A percentile compares a stretch with the other conserved stretches of the same genome.
These are phyloP conservation scores for Parsonsia alboflavescens DNA, from an alignment of 257 asterid genomes.

Conservation along the genomic window DNA sequence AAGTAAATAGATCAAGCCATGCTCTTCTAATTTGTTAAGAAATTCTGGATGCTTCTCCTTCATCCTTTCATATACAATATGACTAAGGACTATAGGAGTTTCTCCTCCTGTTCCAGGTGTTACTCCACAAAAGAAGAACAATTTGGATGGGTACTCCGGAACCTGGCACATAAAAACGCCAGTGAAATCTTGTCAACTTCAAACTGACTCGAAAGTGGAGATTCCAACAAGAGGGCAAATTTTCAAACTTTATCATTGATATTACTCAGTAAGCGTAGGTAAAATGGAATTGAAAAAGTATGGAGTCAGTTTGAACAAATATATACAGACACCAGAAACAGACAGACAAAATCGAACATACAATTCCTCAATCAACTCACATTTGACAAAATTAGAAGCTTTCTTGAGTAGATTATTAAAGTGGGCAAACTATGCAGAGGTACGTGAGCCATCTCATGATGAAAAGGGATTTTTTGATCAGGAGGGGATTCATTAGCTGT, in stretches of 20 bases:
- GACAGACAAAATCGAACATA: background rate
- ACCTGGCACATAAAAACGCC: slow-evolving; percentile 38
- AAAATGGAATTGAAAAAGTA: background rate
- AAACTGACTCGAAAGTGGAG: too few relatives aligned
- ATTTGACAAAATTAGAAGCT: background rate
- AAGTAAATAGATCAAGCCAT: slow-evolving; percentile 57
- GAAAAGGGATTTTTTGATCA: slow-evolving; percentile 52
- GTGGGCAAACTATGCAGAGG: background rate
- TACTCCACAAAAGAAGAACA: slow-evolving; percentile 88
- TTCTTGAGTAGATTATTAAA: background rate
- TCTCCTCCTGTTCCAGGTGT: slow-evolving; percentile 76
- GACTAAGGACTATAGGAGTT: slow-evolving; percentile 84
- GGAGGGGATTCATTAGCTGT: slow-evolving; percentile 93
- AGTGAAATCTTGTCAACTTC: background rate
- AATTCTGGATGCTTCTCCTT: slow-evolving; percentile 65
- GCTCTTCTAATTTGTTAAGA: slow-evolving; percentile 59
- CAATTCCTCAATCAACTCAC: background rate
- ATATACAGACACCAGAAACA: too few relatives aligned
- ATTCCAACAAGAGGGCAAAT: background rate
- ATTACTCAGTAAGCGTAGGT: too few relatives aligned
- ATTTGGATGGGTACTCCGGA: slow-evolving; percentile 72
- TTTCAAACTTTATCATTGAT: background rate
- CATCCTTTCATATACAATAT: slow-evolving; percentile 64
- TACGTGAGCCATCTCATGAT: slow-evolving; percentile 17
- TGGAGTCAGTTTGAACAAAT: background rate